Evolutionary conservation across 768 basidiomycete species (phyloP), one percentile per base, ranked within the genome.

Genomic region (Leucocoprinus sp.): DNA sequence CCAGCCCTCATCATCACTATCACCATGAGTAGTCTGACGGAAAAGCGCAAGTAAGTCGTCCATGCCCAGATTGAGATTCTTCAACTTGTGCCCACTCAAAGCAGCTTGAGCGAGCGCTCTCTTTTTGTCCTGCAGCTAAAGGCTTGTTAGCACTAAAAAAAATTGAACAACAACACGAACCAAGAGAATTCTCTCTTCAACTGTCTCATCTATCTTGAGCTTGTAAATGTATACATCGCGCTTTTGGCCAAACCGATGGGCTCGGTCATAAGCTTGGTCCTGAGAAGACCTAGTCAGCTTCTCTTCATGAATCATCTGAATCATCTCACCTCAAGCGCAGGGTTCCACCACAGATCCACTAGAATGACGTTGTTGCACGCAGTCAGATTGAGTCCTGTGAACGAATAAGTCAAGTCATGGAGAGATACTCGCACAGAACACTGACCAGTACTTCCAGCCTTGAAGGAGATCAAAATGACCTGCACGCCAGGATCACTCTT

Each of bases 331-430:
- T 89, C 87, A 3, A 89, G 70, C 0, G 86, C 89, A 8, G 89
- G 88, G 60, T 91, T 86, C 91, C 93, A 97, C 93, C 93, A 97
- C 49, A 93, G 65, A 60, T 96, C 95, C 45, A 91, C 76, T 2
- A 97, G 73, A 53, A 97, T 85, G 29, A 97, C 93, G 52, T 95
- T 90, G 60, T 93, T 95, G 64, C 93, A 97, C 28, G 81, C 83
- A 0, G 91, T 92, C 55, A 97, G 60, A 59, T 97, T 96, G 36
- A 97, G 75, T 36, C 92, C 91, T 80, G 52, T 35, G 17, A 42
- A 50, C 21, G 39, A 4, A 31, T 31, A 14, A 14, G 31, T 31
- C 31, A 31, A 31, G 31, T 4, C 31, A n/a, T 31, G 31, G n/a
- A 31, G n/a, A 14, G 11, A 4, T 4, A 4, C 19, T 43, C 48